Conservation (phyloP, 768 basidiomycete species). For the Kockovaella imperatae region DNA sequence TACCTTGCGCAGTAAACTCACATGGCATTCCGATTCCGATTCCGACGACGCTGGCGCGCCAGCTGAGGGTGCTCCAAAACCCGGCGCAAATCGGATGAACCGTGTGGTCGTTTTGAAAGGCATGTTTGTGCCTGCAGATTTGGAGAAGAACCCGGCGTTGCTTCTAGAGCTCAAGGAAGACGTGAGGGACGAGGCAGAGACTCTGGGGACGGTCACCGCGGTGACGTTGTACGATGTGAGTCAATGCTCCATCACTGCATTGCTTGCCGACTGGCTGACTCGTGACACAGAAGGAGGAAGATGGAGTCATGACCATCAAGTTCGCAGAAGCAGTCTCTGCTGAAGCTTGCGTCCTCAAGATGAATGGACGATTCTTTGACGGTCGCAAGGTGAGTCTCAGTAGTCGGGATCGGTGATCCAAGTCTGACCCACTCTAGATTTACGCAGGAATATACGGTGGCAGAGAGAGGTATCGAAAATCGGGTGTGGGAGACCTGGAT, state of each 20-base stretch:
- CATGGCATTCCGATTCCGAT: slow-evolving; percentile 92
- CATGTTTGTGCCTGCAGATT: slow-evolving; percentile 83
- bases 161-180: slow-evolving; percentile 92
- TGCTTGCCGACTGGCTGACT: background rate
- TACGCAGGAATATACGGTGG: slow-evolving; percentile 76
- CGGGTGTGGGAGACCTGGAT: slow-evolving; percentile 56
- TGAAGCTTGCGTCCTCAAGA: slow-evolving; percentile 90
- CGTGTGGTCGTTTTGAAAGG: slow-evolving; percentile 82
- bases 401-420: background rate
- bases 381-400: slow-evolving; percentile 53
- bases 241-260: slow-evolving; percentile 11
- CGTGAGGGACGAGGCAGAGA: slow-evolving; percentile 84
- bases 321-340: slow-evolving; percentile 89
- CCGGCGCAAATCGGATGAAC: slow-evolving; percentile 53
- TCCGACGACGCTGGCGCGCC: slow-evolving; percentile 53
- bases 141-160: slow-evolving; percentile 75
- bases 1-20: slow-evolving; percentile 62
- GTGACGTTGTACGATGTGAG: slow-evolving; percentile 90
- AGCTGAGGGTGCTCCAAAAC: slow-evolving; percentile 19
- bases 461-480: slow-evolving; percentile 70
- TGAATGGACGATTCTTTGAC: slow-evolving; percentile 86
- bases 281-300: slow-evolving; percentile 66
- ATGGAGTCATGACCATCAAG: slow-evolving; percentile 93
- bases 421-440: slow-evolving; percentile 44
- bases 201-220: slow-evolving; percentile 88